Evolutionary conservation across 352 stramenopile genomes (phyloP).

Genomic region (Globisporangium polare): DNA sequence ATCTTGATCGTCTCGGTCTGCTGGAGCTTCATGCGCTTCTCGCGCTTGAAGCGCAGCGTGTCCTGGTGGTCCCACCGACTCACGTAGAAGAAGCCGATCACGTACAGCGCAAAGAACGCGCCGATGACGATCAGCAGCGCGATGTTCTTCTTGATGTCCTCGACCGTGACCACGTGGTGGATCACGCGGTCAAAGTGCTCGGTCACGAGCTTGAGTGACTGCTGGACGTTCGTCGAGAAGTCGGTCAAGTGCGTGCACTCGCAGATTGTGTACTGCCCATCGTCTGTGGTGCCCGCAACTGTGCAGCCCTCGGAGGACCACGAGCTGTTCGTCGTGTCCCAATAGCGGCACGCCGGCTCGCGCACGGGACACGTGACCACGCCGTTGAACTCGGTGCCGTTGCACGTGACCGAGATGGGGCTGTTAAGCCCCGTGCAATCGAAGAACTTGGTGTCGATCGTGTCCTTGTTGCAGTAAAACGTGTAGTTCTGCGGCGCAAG

Average conservation of each 20-base stretch:
- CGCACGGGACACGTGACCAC: slow-evolving; percentile 45
- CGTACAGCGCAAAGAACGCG: slow-evolving; percentile 49
- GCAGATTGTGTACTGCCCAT: slow-evolving; percentile 70
- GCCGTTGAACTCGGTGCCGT: slow-evolving; percentile 49
- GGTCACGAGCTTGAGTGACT: slow-evolving; percentile 49
- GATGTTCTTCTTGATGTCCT: slow-evolving; percentile 59
- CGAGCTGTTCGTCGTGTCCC: slow-evolving; percentile 29
- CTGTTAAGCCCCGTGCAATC: slow-evolving; percentile 41
- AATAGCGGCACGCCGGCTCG: slow-evolving; percentile 56
- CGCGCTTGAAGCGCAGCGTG: slow-evolving; percentile 25
- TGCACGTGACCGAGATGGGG: slow-evolving; percentile 37
- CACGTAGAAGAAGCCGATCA: slow-evolving; percentile 51
- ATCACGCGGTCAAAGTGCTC: slow-evolving; percentile 63
- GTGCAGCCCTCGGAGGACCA: slow-evolving; percentile 64
- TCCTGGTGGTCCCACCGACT: slow-evolving; percentile 58
- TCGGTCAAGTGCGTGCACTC: slow-evolving; percentile 73
- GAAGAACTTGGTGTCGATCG: slow-evolving; percentile 49
- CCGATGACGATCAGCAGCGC: slow-evolving; percentile 46
- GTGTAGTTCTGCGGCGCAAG: slow-evolving; percentile 23
- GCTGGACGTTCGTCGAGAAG: slow-evolving; percentile 61
- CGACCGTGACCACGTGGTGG: slow-evolving; percentile 44
- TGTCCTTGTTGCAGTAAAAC: slow-evolving; percentile 44
- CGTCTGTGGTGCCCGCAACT: slow-evolving; percentile 44
- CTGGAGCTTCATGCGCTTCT: slow-evolving; percentile 31
- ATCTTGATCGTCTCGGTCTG: slow-evolving; percentile 54